Base-by-base conservation (phyloP, 345 rosid species). In the Hibiscus tridactylites region DNA sequence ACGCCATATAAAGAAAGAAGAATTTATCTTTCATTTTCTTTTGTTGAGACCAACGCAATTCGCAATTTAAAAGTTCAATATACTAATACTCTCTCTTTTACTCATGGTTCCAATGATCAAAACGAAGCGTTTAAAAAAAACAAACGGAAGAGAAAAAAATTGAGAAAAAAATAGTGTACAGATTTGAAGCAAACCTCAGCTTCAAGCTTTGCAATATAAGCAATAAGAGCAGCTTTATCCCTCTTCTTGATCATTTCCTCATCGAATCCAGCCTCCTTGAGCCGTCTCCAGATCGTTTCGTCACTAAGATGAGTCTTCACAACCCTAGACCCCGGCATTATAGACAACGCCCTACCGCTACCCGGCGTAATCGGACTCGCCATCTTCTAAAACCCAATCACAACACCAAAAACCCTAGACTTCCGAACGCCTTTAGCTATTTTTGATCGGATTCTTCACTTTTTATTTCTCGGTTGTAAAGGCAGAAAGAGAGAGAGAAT, bases 151-250 rank as follows among this genome's bases (percentile, higher is more conserved):
- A 19, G 35, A 42, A 80, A 9, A 24, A 1, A 46, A 5, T 0
- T 4, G 7, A 37, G 12, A 33, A 49, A 49, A 35, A 24, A 54
- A 26, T 29, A 61, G 5, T 37, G 6, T 7, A 64, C 65, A 54
- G 37, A 63, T 10, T 7, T 3, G 31, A 75, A 67, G 70, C 77
- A 57, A 79, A 89, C 97, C 98, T 93, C 92, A 53, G 97, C 76
- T 86, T 93, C 98, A 3, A 93, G 91, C 73, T 89, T 89, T 16
- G 96, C 92, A 61, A 93, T 93, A 70, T 91, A 93, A 1, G 91
- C 88, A n/a, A 93, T 85, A 17, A 93, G 81, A 31, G 98, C 89
- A 3, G 96, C 96, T 77, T 93, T 93, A 78, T 93, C 98, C 42
- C 96, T 81, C 52, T 83, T 79, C 78, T 89, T 91, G 76, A 93